phyloP scores from a whole-genome alignment of 2,329 filamentous ascomycete genomes.

The Trichoderma atroviride region DNA sequence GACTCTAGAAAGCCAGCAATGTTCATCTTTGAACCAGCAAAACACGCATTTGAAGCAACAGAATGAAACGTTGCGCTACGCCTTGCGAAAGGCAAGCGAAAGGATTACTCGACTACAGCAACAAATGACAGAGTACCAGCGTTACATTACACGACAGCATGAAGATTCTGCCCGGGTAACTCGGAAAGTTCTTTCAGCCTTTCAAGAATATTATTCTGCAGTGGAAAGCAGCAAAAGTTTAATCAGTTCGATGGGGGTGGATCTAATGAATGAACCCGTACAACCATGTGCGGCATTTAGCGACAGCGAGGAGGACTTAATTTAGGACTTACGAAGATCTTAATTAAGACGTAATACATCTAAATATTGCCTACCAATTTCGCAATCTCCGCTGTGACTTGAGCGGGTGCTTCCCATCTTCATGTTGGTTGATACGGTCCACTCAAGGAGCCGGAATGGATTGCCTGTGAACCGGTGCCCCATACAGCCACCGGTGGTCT shows the following conservation, averaged over 20 bases:
- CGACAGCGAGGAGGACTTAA: constrained; percentile 4
- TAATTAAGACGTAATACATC: not conserved
- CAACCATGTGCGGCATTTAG: not conserved
- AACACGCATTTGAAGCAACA: too few relatives aligned
- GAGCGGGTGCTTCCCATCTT: too few relatives aligned
- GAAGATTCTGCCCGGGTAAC: constrained; percentile 14
- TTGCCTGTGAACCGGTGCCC: too few relatives aligned
- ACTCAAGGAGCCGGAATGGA: too few relatives aligned
- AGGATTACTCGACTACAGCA: constrained; percentile 10
- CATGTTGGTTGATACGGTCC: too few relatives aligned
- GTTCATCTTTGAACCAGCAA: too few relatives aligned
- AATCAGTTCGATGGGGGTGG: not conserved
- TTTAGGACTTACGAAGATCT: not conserved
- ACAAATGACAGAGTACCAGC: constrained; percentile 17
- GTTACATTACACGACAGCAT: constrained; percentile 9
- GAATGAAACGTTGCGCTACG: not conserved
- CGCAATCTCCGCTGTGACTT: too few relatives aligned
- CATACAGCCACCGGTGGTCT: too few relatives aligned
- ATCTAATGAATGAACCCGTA: too few relatives aligned
- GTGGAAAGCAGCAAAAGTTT: not conserved
- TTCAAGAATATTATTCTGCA: constrained; percentile 16
- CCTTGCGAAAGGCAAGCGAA: not conserved
- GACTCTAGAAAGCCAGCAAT: too few relatives aligned
- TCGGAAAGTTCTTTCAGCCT: constrained; percentile 20
- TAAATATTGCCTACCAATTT: too few relatives aligned